Evolutionary conservation across 2,329 filamentous ascomycete species (phyloP).

Genomic region (Paradendryphiella salina): DNA sequence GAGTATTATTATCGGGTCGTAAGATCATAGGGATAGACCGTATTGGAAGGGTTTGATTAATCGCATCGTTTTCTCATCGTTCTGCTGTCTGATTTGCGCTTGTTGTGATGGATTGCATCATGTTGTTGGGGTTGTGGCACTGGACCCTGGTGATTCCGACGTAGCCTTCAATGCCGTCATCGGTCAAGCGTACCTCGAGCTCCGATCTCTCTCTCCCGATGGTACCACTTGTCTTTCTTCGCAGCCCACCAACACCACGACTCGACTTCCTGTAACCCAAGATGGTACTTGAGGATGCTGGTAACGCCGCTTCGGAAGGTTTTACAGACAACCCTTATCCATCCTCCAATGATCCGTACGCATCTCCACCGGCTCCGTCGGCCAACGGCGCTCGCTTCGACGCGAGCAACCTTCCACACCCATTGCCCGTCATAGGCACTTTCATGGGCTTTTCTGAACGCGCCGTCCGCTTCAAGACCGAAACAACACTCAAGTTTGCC

Average conservation of each 20-base stretch:
- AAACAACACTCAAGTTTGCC: constrained; percentile 39
- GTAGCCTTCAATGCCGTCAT: constrained; percentile 33
- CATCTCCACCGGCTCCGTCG: constrained; percentile 22
- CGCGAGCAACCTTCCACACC: constrained; percentile 44
- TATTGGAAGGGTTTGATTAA: constrained; percentile 1
- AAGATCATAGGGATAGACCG: constrained; percentile 17
- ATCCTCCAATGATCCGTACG: constrained; percentile 47
- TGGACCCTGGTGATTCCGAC: constrained; percentile 15
- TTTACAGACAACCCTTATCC: constrained; percentile 38
- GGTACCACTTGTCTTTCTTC: constrained; percentile 20
- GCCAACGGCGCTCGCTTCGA: constrained; percentile 38
- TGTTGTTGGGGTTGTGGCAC: constrained; percentile 4
- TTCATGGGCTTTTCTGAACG: constrained; percentile 36
- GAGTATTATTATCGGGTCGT: constrained; percentile 5
- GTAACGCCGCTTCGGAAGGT: constrained; percentile 35
- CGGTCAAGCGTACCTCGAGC: constrained; percentile 26
- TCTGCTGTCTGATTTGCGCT: background rate
- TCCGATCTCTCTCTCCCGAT: constrained; percentile 7
- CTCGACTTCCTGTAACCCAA: constrained; percentile 17
- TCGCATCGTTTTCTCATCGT: background rate
- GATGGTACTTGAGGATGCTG: constrained; percentile 50
- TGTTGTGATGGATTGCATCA: constrained; percentile 5
- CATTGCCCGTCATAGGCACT: constrained; percentile 41
- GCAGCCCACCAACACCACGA: constrained; percentile 42
- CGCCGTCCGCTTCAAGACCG: constrained; percentile 34